Evolutionary conservation across 371 early-diverging fungal species (phyloP).

Genomic region (Rhizopus microsporus): DNA sequence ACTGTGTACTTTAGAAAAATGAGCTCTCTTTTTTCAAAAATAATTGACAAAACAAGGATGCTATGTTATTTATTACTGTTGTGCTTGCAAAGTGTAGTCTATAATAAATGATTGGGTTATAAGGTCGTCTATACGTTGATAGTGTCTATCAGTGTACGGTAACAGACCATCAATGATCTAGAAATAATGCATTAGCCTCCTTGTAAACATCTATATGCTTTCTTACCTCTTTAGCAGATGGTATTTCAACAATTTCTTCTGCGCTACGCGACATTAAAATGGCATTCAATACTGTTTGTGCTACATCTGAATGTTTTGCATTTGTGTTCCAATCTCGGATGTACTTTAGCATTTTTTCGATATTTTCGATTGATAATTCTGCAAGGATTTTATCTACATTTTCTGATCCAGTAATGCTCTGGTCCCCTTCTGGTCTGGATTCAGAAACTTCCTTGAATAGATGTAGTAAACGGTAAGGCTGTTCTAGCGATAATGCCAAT

Average conservation of each 20-base stretch:
- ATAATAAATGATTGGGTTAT: constrained; percentile 87
- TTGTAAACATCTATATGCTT: constrained; percentile 3
- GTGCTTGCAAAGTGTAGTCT: constrained; percentile 82
- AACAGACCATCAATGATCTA: constrained; percentile 75
- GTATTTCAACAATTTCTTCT: constrained; percentile 69
- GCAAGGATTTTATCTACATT: constrained; percentile 68
- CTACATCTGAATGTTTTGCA: constrained; percentile 73
- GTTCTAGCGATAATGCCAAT: constrained; percentile 87
- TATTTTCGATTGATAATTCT: constrained; percentile 56
- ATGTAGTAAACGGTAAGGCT: constrained; percentile 80
- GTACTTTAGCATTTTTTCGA: constrained; percentile 80
- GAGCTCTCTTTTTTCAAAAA: no score
- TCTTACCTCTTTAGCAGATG: constrained; percentile 76
- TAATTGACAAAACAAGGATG: neutral
- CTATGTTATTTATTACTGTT: constrained; percentile 28
- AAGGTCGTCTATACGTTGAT: constrained; percentile 76
- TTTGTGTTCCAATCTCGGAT: constrained; percentile 96
- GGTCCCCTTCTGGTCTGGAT: constrained; percentile 48
- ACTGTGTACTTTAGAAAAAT: no score
- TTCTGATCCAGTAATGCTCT: constrained; percentile 62
- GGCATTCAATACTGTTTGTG: constrained; percentile 82
- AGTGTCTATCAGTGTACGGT: constrained; percentile 94
- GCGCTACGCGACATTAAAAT: constrained; percentile 68
- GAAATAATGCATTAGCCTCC: neutral
- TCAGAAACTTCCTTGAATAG: constrained; percentile 73